Base-by-base conservation (phyloP, 2,329 filamentous ascomycete genomes). In the Pseudogymnoascus sp. region DNA sequence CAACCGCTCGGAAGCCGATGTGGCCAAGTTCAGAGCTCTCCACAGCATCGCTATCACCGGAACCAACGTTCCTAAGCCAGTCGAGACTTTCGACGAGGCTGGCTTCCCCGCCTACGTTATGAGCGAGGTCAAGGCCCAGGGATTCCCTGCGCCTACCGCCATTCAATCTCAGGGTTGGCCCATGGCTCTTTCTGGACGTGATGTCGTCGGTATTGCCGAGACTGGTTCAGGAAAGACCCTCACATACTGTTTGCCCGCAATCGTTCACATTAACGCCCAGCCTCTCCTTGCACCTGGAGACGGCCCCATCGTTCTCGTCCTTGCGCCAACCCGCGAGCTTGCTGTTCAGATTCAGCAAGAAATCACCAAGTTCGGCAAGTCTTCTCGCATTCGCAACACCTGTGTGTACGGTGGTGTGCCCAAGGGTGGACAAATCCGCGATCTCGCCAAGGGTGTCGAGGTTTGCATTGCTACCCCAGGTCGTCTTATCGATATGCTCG, bases 101-200 rank as follows among this genome's bases (percentile, higher is more conserved):
- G 91, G 91, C 45, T 99, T 99, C 80, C 94, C 94, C 45, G 85
- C 87, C 70, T 99, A 99, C 75, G 94, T 99, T 67, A 94, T 99
- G 84, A 92, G 91, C 72, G 94, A 99, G 76, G 94, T 99, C 74
- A 99, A 99, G 85, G 90, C 92, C 23, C 93, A 97, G 78, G 94
- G 94, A 49, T 99, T 99, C 78, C 85, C 89, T 66, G 89, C 88
- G 62, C 94, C 94, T 39, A 99, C 94, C 43, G 88, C 94, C 67
- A 97, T 99, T 76, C 94, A 99, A 78, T 95, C 93, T 16, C 94
- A 97, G 76, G 94, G 94, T 67, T 97, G 94, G 94, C 94, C 94
- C 66, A 97, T 97, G 94, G 92, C 94, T 73, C 87, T 99, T 60
- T 95, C 93, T 69, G 94, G 94, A 80, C 93, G 94, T 70, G 94